Base-by-base conservation (phyloP, 345 rosid species). In the Ceriops tagal region DNA sequence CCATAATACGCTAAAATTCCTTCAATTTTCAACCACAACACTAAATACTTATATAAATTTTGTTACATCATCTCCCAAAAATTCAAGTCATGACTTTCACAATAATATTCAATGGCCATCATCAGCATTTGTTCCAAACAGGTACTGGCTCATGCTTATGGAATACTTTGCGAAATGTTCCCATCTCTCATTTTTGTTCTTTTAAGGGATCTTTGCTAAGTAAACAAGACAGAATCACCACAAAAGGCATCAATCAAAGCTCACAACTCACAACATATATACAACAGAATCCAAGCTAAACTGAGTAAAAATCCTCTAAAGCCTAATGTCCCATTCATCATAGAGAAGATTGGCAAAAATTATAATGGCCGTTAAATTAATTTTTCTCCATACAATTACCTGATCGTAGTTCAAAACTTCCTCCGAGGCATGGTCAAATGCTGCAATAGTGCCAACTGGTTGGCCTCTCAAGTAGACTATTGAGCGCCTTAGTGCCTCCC, bases 361-460 rank as follows among this genome's bases (percentile, higher is more conserved):
- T 20, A 47, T 3, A 55, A 61, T 20, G 10, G 34, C 13, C 19
- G 26, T 26, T 22, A n/a, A 30, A 26, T 26, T 22, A 18, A 30
- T 32, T 52, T 24, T 51, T 7, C 52, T 20, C 19, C 19, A 61
- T 66, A 28, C n/a, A 22, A 53, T 68, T 68, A 93, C 98, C 97
- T 93, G 98, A 79, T 93, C 98, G 77, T 93, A 93, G 81, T 93
- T 93, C 78, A 93, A 76, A 66, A 92, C 96, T 79, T 93, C 98
- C 71, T 93, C 97, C 0, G 98, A 88, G 75, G 96, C 97, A 84
- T 91, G 98, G 77, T 93, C 98, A 71, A 71, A 71, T 0, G 98
- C 98, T 4, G 96, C 98, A 26, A 93, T 80, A 58, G 97, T 92
- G 63, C 98, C 97, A 64, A 92, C 91, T 0, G 98, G 95, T 76